These are phyloP conservation scores for Gautieria morchelliformis DNA, from an alignment of 768 basidiomycete species.

Conservation along the genomic window DNA sequence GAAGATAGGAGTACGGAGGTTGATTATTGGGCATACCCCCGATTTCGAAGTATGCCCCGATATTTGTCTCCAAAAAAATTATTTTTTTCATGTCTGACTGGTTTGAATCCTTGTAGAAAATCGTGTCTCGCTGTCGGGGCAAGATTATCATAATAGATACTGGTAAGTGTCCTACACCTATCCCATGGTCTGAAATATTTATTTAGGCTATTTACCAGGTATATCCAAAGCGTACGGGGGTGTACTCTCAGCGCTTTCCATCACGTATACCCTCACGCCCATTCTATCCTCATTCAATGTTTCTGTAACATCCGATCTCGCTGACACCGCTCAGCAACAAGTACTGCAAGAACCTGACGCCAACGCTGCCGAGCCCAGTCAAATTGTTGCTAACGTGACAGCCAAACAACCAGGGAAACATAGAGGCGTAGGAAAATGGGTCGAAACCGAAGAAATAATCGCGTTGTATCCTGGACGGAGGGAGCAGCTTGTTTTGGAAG, in stretches of 20 bases:
- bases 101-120: conserved; percentile 37
- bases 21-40: conserved; percentile 98
- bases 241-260: conserved; percentile 76
- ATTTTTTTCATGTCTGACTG: not conserved
- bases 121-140: conserved; percentile 80
- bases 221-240: conserved; percentile 97
- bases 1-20: conserved; percentile 71
- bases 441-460: conserved; percentile 54
- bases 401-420: not conserved
- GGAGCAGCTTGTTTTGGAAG: conserved; percentile 41
- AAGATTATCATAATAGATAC: conserved; percentile 96
- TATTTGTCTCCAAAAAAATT: conserved; percentile 1
- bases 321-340: not conserved
- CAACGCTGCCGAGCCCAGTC: too few species aligned
- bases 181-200: not conserved
- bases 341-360: too few species aligned
- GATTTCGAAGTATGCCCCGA: conserved; percentile 51
- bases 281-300: conserved; percentile 17
- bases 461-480: conserved; percentile 50
- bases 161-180: conserved; percentile 31
- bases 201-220: conserved; percentile 32
- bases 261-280: conserved; percentile 76
- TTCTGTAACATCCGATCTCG: not conserved
- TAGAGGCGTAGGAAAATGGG: conserved; percentile 27
- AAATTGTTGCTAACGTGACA: not conserved